phyloP scores from a whole-genome alignment of 2,329 filamentous ascomycete species.

The Fusarium begoniae region DNA sequence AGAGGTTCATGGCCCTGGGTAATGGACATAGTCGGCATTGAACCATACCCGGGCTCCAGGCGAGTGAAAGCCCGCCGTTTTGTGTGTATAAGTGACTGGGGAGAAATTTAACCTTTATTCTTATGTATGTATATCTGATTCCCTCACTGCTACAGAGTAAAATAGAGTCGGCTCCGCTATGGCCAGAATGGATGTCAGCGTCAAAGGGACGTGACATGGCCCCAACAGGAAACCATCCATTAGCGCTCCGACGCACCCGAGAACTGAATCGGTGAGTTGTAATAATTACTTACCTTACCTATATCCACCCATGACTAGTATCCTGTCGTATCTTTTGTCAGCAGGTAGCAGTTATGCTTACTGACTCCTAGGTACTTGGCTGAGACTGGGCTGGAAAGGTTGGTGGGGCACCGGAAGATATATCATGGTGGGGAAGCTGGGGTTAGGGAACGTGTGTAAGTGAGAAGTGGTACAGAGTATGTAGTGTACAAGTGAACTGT shows the following conservation, averaged over 20 bases:
- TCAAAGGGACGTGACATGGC: not conserved
- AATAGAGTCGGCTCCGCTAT: not conserved
- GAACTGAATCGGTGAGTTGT: not conserved
- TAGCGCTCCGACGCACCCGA: not conserved
- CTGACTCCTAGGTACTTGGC: not conserved
- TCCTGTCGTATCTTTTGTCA: not conserved
- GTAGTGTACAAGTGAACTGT: not conserved
- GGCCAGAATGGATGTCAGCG: not conserved
- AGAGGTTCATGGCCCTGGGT: not conserved
- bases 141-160: not conserved
- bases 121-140: not conserved
- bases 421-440: not conserved
- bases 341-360: not conserved
- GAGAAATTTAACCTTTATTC: not conserved
- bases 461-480: not conserved
- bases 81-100: not conserved
- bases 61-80: not conserved
- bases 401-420: slow-evolving; percentile 27
- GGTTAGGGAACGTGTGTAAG: slow-evolving; percentile 1
- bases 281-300: not conserved
- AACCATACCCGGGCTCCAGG: not conserved
- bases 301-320: not conserved
- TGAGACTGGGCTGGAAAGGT: slow-evolving; percentile 10
- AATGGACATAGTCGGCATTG: not conserved
- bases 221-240: not conserved